Evolutionary conservation across 495 filamentous ascomycete genomes (phyloP).

Genomic region (Xylaria nigripes): DNA sequence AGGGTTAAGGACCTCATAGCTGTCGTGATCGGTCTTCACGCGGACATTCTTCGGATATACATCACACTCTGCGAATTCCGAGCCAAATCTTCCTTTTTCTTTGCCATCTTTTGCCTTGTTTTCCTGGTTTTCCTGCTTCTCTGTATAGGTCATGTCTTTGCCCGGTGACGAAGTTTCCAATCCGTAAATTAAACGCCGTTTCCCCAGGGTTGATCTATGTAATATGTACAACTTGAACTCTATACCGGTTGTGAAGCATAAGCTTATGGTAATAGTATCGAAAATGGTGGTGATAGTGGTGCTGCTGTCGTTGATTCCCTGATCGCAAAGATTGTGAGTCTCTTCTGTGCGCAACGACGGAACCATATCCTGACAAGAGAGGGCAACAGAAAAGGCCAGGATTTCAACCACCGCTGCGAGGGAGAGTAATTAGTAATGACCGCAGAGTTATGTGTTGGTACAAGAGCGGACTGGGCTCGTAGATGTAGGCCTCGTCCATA

Average conservation of each 20-base stretch:
- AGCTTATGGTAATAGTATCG: background rate
- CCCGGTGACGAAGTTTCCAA: background rate
- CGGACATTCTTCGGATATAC: too few species aligned
- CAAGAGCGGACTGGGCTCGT: background rate
- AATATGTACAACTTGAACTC: background rate
- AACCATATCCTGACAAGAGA: background rate
- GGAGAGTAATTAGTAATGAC: background rate
- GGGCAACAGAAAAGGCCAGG: background rate
- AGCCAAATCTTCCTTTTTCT: background rate
- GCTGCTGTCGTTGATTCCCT: background rate
- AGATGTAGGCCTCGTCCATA: background rate
- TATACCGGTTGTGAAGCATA: background rate
- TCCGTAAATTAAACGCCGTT: background rate
- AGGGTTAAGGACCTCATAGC: too few species aligned
- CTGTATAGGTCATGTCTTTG: background rate
- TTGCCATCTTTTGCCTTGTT: background rate
- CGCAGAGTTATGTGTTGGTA: background rate
- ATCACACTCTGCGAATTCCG: too few species aligned
- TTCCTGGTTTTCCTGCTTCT: background rate
- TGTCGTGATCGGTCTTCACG: too few species aligned
- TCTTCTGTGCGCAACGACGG: background rate
- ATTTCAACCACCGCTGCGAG: background rate
- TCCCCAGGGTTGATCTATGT: background rate
- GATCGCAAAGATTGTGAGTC: background rate
- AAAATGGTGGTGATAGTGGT: background rate